These are phyloP conservation scores for Pyricularia sp. DNA, from an alignment of 2,329 filamentous ascomycete genomes.

Conservation along the genomic window DNA sequence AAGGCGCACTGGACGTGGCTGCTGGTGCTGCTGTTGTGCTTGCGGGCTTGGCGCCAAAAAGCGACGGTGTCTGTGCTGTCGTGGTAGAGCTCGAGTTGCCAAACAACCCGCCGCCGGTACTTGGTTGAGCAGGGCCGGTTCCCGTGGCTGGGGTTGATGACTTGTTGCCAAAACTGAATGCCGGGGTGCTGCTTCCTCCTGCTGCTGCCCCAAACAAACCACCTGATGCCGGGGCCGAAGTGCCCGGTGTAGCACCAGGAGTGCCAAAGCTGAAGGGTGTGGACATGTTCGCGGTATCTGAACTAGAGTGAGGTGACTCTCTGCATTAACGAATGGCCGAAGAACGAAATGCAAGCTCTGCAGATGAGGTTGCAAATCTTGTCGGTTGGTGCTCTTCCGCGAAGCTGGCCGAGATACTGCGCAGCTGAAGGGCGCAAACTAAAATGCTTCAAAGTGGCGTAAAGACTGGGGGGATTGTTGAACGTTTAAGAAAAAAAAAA, in stretches of 20 bases:
- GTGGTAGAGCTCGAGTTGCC: conserved; percentile 10
- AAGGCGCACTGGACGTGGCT: conserved; percentile 10
- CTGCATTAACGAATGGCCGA: background rate
- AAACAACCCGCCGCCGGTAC: conserved; percentile 12
- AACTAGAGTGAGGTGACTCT: conserved; percentile 7
- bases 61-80: conserved; percentile 5
- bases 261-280: conserved; percentile 15
- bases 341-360: background rate
- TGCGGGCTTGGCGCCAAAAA: conserved; percentile 5
- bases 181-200: conserved; percentile 6
- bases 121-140: conserved; percentile 7
- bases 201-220: conserved; percentile 25
- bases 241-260: conserved; percentile 22
- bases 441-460: background rate
- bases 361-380: background rate
- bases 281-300: conserved; percentile 9
- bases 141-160: conserved; percentile 15
- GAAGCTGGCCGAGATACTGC: background rate
- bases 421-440: background rate
- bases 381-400: background rate
- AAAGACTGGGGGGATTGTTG: background rate
- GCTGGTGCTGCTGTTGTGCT: conserved; percentile 8
- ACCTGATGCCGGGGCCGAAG: conserved; percentile 24
- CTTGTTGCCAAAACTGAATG: conserved; percentile 28
- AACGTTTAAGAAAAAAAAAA: background rate